A percentile compares a stretch with the other conserved stretches of the same genome.
Conservation (phyloP, 2,329 filamentous ascomycete genomes). For the Trichoderma sp. region DNA sequence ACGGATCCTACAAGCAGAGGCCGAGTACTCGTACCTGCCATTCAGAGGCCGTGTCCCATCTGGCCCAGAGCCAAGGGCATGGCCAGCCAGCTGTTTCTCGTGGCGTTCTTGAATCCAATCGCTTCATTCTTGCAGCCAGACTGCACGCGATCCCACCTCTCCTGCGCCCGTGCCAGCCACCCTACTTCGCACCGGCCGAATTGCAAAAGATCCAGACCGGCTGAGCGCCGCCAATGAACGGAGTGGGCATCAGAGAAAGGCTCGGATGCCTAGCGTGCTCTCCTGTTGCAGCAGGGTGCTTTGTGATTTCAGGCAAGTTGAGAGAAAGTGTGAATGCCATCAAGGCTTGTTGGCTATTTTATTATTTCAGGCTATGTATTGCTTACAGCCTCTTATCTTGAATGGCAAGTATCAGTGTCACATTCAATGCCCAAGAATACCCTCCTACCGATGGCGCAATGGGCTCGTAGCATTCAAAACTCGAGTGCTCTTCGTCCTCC, state of each 20-base stretch:
- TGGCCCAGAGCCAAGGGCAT: conserved; percentile 4
- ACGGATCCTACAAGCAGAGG: neutral
- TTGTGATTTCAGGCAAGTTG: neutral
- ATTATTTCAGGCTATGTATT: neutral
- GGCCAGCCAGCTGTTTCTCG: conserved; percentile 7
- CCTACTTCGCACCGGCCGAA: conserved; percentile 1
- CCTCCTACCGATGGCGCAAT: neutral
- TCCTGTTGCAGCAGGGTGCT: neutral
- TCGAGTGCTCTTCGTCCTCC: neutral
- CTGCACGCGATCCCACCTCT: conserved; percentile 19
- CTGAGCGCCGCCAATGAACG: neutral
- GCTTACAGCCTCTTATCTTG: neutral
- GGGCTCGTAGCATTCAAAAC: neutral
- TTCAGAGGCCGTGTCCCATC: conserved; percentile 2
- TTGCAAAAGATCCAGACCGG: conserved; percentile 15
- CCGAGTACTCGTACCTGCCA: neutral
- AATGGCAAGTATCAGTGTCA: neutral
- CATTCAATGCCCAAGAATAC: neutral
- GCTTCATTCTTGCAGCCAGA: conserved; percentile 18
- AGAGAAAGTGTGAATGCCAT: neutral
- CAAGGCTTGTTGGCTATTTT: neutral
- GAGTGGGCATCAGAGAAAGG: neutral
- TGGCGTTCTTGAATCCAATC: conserved; percentile 19
- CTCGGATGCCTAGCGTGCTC: neutral
- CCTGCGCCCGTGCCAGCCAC: conserved; percentile 14